Conservation (phyloP, 345 rosid species). For the Aquilaria yunnanensis region DNA sequence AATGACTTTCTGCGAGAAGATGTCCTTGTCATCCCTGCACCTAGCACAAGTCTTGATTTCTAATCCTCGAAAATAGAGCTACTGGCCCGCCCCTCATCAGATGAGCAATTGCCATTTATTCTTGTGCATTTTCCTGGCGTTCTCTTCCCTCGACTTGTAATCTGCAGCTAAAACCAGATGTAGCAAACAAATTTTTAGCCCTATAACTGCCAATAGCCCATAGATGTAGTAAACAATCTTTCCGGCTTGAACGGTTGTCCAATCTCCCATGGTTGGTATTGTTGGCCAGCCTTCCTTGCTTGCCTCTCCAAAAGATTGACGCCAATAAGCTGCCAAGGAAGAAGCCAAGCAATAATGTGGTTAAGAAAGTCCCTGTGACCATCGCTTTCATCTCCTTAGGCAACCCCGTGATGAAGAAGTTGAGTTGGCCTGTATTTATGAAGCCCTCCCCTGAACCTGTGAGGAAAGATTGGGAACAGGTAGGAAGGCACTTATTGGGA, state of each 20-base stretch:
- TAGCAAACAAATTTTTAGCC: background rate
- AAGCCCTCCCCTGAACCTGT: conserved; percentile 15
- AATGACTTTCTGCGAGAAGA: too few relatives aligned
- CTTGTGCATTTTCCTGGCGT: too few relatives aligned
- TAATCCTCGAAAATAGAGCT: too few relatives aligned
- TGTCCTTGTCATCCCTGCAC: too few relatives aligned
- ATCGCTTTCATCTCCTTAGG: conserved; percentile 19
- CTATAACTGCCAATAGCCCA: conserved; percentile 8
- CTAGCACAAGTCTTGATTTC: too few relatives aligned
- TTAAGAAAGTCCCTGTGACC: conserved; percentile 14
- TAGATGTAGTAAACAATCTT: background rate
- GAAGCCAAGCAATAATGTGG: conserved; percentile 12
- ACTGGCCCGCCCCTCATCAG: too few relatives aligned
- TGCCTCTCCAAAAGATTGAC: conserved; percentile 1
- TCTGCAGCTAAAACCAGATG: conserved; percentile 9
- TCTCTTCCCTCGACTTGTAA: conserved; percentile 6
- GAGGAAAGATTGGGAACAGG: conserved; percentile 15
- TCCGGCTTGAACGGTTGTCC: background rate
- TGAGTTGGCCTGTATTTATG: conserved; percentile 17
- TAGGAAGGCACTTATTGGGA: conserved; percentile 12
- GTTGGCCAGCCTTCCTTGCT: conserved; percentile 8
- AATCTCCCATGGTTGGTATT: conserved; percentile 12
- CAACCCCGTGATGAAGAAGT: conserved; percentile 18
- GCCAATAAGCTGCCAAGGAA: conserved; percentile 12
- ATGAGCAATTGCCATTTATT: too few relatives aligned